Evolutionary conservation across 1,284 basidiomycete genomes (phyloP).

Genomic region (Meripilus lineatus): DNA sequence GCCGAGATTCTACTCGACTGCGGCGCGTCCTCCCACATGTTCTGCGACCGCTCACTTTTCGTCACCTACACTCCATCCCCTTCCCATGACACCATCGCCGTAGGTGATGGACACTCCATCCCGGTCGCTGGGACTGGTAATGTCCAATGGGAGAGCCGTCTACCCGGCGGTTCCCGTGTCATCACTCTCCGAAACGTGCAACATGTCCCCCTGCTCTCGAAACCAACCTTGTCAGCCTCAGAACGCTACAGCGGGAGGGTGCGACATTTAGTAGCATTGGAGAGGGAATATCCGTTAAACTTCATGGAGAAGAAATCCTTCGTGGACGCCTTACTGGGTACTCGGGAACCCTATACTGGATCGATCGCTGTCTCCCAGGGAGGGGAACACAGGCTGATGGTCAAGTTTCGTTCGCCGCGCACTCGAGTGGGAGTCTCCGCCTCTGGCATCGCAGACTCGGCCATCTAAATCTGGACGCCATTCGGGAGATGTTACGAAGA

Average conservation of each 20-base stretch:
- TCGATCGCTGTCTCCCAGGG: too few species aligned
- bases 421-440: too few species aligned
- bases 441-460: constrained; percentile 16
- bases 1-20: not conserved
- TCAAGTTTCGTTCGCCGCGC: too few species aligned
- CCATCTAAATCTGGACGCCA: constrained; percentile 2
- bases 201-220: constrained; percentile 10
- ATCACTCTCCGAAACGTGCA: not conserved
- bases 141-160: constrained; percentile 2
- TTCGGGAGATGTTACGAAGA: not conserved
- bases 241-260: not conserved
- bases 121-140: constrained; percentile 15
- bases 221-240: not conserved
- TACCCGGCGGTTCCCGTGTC: not conserved
- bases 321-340: not conserved
- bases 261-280: not conserved
- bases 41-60: constrained; percentile 7
- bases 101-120: constrained; percentile 10
- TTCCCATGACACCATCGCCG: constrained; percentile 12
- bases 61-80: constrained; percentile 9
- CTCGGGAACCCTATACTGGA: not conserved
- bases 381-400: too few species aligned
- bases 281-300: not conserved
- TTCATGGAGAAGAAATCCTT: not conserved
- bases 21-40: not conserved